Evolutionary conservation across 78 protist genomes (phyloP).

Genomic region (Dictyostelium discoideum): DNA sequence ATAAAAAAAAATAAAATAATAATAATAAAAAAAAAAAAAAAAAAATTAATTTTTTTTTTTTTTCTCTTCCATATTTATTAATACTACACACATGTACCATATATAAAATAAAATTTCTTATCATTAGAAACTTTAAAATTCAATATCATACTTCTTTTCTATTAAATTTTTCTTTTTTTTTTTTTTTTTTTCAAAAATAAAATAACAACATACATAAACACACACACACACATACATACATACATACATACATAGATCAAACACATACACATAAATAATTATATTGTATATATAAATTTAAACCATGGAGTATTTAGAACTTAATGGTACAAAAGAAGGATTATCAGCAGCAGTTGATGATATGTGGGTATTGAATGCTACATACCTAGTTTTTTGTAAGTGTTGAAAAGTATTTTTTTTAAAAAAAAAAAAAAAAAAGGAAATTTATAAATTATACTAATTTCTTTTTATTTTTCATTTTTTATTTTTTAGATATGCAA

Average conservation of each 20-base stretch:
- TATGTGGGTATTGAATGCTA: slow-evolving; percentile 73
- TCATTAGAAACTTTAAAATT: neutral
- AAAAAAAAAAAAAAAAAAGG: too few relatives aligned
- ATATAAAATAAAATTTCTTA: neutral
- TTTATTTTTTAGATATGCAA: slow-evolving; percentile 80
- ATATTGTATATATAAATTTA: neutral
- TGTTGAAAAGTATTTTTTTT: too few relatives aligned
- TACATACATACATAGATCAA: neutral
- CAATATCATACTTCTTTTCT: neutral
- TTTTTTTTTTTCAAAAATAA: too few relatives aligned
- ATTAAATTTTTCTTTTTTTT: too few relatives aligned
- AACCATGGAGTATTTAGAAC: slow-evolving; percentile 65
- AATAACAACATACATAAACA: neutral
- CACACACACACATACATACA: neutral
- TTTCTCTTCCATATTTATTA: neutral
- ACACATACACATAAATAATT: neutral
- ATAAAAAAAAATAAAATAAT: neutral
- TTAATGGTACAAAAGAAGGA: slow-evolving; percentile 23
- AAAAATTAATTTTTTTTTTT: neutral
- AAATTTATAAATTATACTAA: neutral
- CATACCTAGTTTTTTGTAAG: slow-evolving; percentile 66
- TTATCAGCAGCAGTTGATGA: slow-evolving; percentile 67
- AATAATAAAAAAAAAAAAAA: too few relatives aligned
- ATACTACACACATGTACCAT: neutral
- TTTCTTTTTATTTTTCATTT: neutral